Evolutionary conservation across 2,329 filamentous ascomycete species (phyloP), one percentile per base, ranked within the genome.

Genomic region (Coccinonectria pachysandricola): DNA sequence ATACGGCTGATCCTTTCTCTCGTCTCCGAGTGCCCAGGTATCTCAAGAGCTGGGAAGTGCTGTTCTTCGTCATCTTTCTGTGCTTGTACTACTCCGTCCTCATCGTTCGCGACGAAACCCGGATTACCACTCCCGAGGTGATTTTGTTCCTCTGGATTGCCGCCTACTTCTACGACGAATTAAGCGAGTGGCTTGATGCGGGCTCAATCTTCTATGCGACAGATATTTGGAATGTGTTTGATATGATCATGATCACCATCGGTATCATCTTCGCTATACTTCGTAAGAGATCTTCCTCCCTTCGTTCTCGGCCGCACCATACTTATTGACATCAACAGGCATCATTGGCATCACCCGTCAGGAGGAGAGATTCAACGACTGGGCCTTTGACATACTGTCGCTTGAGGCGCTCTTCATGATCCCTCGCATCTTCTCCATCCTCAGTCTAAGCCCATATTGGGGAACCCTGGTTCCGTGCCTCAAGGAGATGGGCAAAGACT

Each of bases 401-500:
- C 64, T 95, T 9, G 84, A 94, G 53, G 87, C 85, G 1, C 65
- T 95, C 7, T 88, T 95, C 51, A 77, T 95, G 54, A 80, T 94
- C 12, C 87, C 87, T 10, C 78, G 83, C 34, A 80, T 93, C 40
- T 93, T 80, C 57, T 92, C 86, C 9, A 69, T 95, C 27, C 66
- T 94, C 36, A 88, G 81, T 49, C 56, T 95, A 37, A 85, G 85
- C 43, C 83, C 84, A 2, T 94, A 92, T 50, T 95, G 91, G 68
- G 87, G 84, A 21, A 91, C 81, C 1, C 55, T 91, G 24, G 87
- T 95, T 33, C 87, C 86, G 0, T 92, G 87, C 37, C 65, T 95
- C 26, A 91, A 91, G 50, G 84, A 88, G 51, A 95, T 95, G 87
- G 81, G 81, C 19, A 88, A 87, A 54, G 85, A 93, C 49, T 94